Evolutionary conservation across 352 stramenopile species (phyloP).

Genomic region (Pythium monospermum): DNA sequence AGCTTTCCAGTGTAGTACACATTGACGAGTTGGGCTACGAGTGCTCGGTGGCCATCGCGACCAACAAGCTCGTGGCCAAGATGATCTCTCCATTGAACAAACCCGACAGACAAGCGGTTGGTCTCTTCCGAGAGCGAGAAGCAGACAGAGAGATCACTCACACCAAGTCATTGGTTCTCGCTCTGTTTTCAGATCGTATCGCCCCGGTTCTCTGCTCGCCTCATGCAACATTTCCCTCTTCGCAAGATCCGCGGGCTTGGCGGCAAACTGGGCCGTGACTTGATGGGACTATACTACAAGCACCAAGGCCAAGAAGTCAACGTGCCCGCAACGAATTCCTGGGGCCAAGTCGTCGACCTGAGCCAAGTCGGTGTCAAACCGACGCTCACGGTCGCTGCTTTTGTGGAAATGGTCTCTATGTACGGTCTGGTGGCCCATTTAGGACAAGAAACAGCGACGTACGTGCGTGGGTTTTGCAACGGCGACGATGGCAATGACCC

Average conservation of each 20-base stretch:
- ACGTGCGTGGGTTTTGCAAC: constrained; percentile 51
- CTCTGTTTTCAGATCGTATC: constrained; percentile 38
- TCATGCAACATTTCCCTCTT: constrained; percentile 73
- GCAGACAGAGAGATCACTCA: too few species aligned
- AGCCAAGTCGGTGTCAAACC: constrained; percentile 16
- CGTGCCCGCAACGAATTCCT: constrained; percentile 12
- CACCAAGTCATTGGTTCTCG: neutral
- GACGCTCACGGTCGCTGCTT: constrained; percentile 33
- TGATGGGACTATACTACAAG: constrained; percentile 55
- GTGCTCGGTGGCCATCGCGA: constrained; percentile 73
- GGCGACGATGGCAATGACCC: constrained; percentile 65
- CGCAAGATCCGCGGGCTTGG: constrained; percentile 70
- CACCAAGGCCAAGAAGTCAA: constrained; percentile 23
- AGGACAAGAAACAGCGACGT: constrained; percentile 49
- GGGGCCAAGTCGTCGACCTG: constrained; percentile 15
- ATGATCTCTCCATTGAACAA: constrained; percentile 78
- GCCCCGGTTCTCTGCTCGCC: constrained; percentile 43
- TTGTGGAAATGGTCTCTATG: constrained; percentile 51
- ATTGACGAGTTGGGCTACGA: constrained; percentile 60
- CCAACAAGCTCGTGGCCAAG: constrained; percentile 80
- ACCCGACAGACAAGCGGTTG: constrained; percentile 65
- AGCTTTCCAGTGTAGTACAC: too few species aligned
- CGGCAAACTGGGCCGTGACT: constrained; percentile 67
- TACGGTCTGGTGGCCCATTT: constrained; percentile 45
- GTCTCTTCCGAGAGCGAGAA: too few species aligned